Percentiles rank a stretch among this genome's conserved stretches.
Conservation (phyloP, 148 eudicot genomes). For the Cornus controversa region DNA sequence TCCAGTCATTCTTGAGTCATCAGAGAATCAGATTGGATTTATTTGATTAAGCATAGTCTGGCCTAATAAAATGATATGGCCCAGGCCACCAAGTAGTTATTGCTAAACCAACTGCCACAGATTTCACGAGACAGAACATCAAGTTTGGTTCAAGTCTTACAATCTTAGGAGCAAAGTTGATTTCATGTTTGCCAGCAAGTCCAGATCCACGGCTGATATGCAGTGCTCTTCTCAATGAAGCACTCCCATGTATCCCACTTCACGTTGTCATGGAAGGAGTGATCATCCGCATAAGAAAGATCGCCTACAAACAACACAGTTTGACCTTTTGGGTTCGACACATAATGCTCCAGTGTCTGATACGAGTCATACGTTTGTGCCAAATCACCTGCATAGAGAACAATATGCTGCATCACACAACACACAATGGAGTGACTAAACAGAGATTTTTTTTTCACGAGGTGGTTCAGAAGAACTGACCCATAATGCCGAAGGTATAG, state of each 20-base stretch:
- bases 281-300: constrained; percentile 50
- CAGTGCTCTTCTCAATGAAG: constrained; percentile 48
- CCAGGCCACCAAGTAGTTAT: too few relatives aligned
- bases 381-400: constrained; percentile 38
- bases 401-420: background rate
- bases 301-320: constrained; percentile 52
- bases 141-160: constrained; percentile 17
- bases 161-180: constrained; percentile 51
- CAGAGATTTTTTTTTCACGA: background rate
- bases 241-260: constrained; percentile 63
- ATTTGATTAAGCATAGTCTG: too few relatives aligned
- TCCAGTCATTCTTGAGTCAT: background rate
- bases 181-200: constrained; percentile 55
- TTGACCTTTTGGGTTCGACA: constrained; percentile 43
- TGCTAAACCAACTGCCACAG: too few relatives aligned
- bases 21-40: background rate
- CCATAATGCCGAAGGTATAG: constrained; percentile 57
- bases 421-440: background rate
- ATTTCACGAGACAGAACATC: background rate
- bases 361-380: constrained; percentile 53
- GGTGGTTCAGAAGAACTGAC: constrained; percentile 13
- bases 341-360: constrained; percentile 43
- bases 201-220: constrained; percentile 63
- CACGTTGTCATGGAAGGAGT: constrained; percentile 34
- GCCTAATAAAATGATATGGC: too few relatives aligned